A percentile compares a stretch with the other conserved stretches of the same genome.
Conservation (phyloP, 345 rosid genomes). For the Clarkia xantiana region DNA sequence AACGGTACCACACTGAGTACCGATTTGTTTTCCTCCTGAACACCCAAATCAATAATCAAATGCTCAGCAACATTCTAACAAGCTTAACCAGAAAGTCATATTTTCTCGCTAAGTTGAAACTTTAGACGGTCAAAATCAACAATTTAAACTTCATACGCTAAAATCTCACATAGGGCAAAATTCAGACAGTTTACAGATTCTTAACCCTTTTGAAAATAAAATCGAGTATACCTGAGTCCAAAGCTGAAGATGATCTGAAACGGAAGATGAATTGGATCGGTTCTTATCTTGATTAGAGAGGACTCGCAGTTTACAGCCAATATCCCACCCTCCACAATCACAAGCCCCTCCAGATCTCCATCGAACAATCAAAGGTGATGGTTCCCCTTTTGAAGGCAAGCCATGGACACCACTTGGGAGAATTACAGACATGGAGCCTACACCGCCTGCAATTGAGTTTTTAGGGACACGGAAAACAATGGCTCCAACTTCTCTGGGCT, state of each 20-base stretch:
- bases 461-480: conserved; percentile 22
- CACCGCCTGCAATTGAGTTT: conserved; percentile 9
- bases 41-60: no score
- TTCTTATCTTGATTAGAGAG: conserved; percentile 24
- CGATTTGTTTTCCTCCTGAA: conserved; percentile 28
- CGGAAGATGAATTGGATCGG: conserved; percentile 11
- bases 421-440: conserved; percentile 25
- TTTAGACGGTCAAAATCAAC: no score
- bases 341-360: conserved; percentile 73
- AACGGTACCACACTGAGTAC: conserved; percentile 40
- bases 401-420: conserved; percentile 76
- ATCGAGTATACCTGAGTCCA: conserved; percentile 35
- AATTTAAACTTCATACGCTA: no score
- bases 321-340: conserved; percentile 98
- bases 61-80: no score
- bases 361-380: conserved; percentile 53
- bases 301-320: conserved; percentile 55
- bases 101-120: neutral
- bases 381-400: conserved; percentile 44
- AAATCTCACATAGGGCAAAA: no score
- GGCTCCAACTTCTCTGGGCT: conserved; percentile 56
- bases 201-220: no score
- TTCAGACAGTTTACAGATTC: no score
- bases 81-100: no score
- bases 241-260: conserved; percentile 29